These are phyloP conservation scores for Talaromyces sp. DNA, from an alignment of 2,329 filamentous ascomycete genomes.

Conservation along the genomic window DNA sequence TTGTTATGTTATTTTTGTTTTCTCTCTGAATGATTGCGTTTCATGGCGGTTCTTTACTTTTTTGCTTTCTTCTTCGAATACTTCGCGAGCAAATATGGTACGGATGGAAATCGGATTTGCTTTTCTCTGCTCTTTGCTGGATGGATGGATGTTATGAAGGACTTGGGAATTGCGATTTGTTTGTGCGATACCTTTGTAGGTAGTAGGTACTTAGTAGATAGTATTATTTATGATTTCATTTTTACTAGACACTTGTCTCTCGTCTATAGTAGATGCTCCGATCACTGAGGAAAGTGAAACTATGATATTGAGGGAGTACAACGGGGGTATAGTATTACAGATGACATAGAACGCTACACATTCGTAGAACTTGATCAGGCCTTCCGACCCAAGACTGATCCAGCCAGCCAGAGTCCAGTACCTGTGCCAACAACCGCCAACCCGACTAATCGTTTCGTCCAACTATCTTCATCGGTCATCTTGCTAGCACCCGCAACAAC, in stretches of 20 bases:
- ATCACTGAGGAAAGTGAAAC: neutral
- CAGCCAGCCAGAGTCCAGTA: slow-evolving; percentile 38
- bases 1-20: neutral
- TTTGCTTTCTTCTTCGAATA: neutral
- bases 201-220: neutral
- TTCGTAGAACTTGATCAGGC: slow-evolving; percentile 6
- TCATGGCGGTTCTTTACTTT: neutral
- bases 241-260: neutral
- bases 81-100: slow-evolving; percentile 7
- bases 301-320: slow-evolving; percentile 5
- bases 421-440: slow-evolving; percentile 36
- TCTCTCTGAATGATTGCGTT: neutral
- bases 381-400: slow-evolving; percentile 34
- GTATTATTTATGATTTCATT: neutral
- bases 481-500: slow-evolving; percentile 50
- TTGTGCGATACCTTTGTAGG: neutral
- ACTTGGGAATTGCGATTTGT: neutral
- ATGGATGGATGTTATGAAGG: slow-evolving; percentile 6
- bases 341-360: slow-evolving; percentile 8
- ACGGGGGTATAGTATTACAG: neutral
- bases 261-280: neutral
- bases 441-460: slow-evolving; percentile 55
- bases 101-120: neutral
- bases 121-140: neutral
- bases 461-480: slow-evolving; percentile 64